phyloP scores from a whole-genome alignment of 805 yeast species.

The Zygosaccharomyces pseudorouxii region DNA sequence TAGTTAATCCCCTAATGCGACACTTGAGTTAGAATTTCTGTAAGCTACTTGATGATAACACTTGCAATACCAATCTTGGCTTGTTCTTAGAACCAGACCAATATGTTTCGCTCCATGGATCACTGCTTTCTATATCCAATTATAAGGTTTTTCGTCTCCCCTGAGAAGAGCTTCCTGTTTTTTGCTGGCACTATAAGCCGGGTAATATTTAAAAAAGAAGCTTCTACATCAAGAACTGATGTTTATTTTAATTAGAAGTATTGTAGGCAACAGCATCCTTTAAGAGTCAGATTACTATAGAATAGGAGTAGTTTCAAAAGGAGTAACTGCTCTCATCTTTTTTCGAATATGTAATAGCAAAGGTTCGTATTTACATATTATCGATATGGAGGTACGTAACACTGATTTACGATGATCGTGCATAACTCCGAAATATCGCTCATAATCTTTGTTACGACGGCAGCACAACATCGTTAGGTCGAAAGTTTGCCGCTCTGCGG shows the following conservation, averaged over 20 bases:
- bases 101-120: neutral
- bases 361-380: too few relatives aligned
- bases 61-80: too few relatives aligned
- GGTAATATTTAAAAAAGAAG: neutral
- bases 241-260: neutral
- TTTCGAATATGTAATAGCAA: too few relatives aligned
- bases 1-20: too few relatives aligned
- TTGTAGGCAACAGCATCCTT: neutral
- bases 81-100: too few relatives aligned
- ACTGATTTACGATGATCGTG: neutral
- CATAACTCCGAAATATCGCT: constrained; percentile 1
- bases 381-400: neutral
- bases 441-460: neutral
- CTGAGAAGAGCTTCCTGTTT: neutral
- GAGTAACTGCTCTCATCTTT: too few relatives aligned
- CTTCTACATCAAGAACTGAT: neutral
- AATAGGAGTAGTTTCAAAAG: too few relatives aligned
- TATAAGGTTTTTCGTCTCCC: neutral
- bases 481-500: too few relatives aligned
- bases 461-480: neutral
- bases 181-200: neutral
- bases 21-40: too few relatives aligned
- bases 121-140: neutral
- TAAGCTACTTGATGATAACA: too few relatives aligned
- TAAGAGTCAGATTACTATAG: too few relatives aligned